Conservation (phyloP, 306 rosid genomes). For the Casuarina equisetifolia region DNA sequence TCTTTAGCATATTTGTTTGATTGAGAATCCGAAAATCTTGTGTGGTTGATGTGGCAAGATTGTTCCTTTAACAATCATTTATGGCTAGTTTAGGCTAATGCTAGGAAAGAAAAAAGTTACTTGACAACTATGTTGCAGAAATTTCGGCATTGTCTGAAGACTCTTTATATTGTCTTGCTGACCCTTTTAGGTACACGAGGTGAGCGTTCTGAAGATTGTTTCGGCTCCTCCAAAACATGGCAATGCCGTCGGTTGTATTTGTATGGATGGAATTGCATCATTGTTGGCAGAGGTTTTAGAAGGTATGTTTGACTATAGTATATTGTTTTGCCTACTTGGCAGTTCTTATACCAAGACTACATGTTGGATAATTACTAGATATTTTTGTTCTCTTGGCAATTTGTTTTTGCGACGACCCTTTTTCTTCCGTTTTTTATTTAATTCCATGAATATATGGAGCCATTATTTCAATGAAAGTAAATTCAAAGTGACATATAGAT, state of each 20-base stretch:
- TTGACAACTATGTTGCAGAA: not conserved
- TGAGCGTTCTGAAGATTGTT: constrained; percentile 55
- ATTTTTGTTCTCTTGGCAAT: not conserved
- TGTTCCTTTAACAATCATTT: not conserved
- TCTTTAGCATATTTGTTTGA: too few species aligned
- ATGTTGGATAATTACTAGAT: constrained; percentile 1
- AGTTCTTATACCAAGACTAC: not conserved
- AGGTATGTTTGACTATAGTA: constrained; percentile 46
- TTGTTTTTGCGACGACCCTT: not conserved
- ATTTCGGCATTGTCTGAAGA: not conserved
- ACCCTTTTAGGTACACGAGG: constrained; percentile 48
- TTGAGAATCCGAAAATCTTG: too few species aligned
- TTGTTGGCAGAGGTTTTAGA: constrained; percentile 75
- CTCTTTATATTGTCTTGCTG: not conserved
- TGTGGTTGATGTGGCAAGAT: too few species aligned
- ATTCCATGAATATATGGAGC: not conserved
- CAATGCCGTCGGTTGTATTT: constrained; percentile 79
- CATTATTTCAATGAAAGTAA: not conserved
- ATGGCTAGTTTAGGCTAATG: not conserved
- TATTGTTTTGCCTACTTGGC: not conserved
- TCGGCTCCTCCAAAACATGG: constrained; percentile 90
- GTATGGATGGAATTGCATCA: constrained; percentile 58
- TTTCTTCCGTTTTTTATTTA: not conserved
- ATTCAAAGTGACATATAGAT: too few species aligned
- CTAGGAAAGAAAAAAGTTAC: too few species aligned